Evolutionary conservation across 306 rosid genomes (phyloP).

Genomic region (Medicago arabica): DNA sequence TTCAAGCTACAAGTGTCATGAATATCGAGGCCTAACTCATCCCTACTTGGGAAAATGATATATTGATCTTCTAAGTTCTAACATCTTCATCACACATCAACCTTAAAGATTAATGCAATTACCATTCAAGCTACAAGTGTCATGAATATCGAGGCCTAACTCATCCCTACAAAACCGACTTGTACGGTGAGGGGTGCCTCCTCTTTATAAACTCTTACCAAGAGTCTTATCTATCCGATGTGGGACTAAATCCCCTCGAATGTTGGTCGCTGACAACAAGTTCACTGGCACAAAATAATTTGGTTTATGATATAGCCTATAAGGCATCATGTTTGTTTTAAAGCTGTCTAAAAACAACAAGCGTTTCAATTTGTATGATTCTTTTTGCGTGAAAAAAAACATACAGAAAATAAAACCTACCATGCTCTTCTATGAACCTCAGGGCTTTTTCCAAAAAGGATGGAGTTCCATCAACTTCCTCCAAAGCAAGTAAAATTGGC

Average conservation of each 20-base stretch:
- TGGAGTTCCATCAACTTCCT: constrained; percentile 94
- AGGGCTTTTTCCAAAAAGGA: constrained; percentile 97
- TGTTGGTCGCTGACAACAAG: no score
- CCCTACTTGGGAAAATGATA: not conserved
- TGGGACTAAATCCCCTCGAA: no score
- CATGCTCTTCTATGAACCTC: constrained; percentile 78
- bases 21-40: no score
- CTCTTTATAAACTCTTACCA: no score
- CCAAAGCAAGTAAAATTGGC: constrained; percentile 91
- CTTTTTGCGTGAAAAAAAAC: not conserved
- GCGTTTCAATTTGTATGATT: not conserved
- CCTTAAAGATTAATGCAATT: not conserved
- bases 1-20: no score
- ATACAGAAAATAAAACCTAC: constrained; percentile 50
- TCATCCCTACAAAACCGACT: no score
- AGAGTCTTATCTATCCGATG: no score
- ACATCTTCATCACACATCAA: not conserved
- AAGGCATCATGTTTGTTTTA: not conserved
- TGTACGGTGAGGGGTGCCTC: no score
- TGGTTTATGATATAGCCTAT: not conserved
- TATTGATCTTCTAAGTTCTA: not conserved
- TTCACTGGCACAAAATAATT: not conserved
- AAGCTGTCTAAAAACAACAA: not conserved
- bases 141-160: no score
- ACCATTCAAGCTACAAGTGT: not conserved